These are phyloP conservation scores for Litsea cubeba DNA, from an alignment of 164 flowering plant species.

Conservation along the genomic window DNA sequence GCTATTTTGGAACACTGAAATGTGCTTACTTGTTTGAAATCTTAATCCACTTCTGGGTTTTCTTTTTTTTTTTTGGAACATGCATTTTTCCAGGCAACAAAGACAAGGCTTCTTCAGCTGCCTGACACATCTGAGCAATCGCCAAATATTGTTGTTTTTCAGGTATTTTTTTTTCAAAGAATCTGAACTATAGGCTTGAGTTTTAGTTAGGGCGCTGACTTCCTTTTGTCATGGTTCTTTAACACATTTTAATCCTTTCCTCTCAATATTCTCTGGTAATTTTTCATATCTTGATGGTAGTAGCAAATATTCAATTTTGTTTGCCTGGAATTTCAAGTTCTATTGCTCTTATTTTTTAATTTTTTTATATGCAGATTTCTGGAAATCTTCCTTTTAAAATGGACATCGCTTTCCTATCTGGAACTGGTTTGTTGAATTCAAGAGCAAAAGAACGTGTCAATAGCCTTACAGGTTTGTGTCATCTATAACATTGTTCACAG, in stretches of 20 bases:
- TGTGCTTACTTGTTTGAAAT: not conserved
- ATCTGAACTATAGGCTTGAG: not conserved
- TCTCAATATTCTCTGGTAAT: not conserved
- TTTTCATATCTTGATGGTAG: not conserved
- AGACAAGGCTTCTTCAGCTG: constrained; percentile 55
- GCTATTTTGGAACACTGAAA: not conserved
- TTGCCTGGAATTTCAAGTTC: not conserved
- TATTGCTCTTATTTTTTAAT: not conserved
- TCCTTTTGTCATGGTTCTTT: not conserved
- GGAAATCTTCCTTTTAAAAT: constrained; percentile 59
- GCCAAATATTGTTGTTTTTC: constrained; percentile 74
- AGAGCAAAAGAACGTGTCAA: constrained; percentile 57
- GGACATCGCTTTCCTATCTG: constrained; percentile 78
- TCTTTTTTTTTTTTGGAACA: not conserved
- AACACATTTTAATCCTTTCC: not conserved
- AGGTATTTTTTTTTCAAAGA: constrained; percentile 48
- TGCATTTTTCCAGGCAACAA: constrained; percentile 41
- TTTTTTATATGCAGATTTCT: constrained; percentile 51
- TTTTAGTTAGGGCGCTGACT: no score
- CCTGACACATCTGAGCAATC: constrained; percentile 59
- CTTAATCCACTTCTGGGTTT: not conserved
- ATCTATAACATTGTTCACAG: not conserved
- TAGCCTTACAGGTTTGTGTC: constrained; percentile 64
- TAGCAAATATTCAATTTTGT: no score
- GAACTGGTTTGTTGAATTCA: constrained; percentile 43